These are phyloP conservation scores for Iris pallida DNA, from an alignment of 116 monocot genomes.

Conservation along the genomic window DNA sequence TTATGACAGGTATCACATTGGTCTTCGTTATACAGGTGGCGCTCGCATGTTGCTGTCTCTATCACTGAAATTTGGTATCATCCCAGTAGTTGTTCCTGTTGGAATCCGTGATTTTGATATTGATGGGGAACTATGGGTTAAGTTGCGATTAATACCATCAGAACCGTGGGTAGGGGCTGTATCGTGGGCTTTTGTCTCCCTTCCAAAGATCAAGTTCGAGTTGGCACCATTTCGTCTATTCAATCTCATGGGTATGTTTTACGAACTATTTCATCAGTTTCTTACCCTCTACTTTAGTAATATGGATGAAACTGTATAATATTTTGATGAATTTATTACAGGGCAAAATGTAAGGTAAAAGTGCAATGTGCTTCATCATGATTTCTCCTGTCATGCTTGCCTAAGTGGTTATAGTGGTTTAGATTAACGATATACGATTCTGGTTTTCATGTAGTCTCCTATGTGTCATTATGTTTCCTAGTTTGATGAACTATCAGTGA, in stretches of 20 bases:
- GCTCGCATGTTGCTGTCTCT: slow-evolving; percentile 67
- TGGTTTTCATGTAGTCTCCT: too few relatives aligned
- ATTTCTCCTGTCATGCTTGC: too few relatives aligned
- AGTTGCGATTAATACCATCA: slow-evolving; percentile 65
- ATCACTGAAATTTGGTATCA: slow-evolving; percentile 68
- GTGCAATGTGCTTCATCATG: too few relatives aligned
- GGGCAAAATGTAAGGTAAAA: too few relatives aligned
- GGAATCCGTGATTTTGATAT: slow-evolving; percentile 81
- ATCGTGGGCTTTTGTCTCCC: slow-evolving; percentile 87
- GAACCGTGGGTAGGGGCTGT: slow-evolving; percentile 92
- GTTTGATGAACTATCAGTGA: too few relatives aligned
- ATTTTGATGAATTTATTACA: too few relatives aligned
- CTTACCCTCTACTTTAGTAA: too few relatives aligned
- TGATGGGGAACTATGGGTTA: slow-evolving; percentile 91
- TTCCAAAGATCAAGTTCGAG: slow-evolving; percentile 86
- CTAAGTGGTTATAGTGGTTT: too few relatives aligned
- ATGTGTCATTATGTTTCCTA: too few relatives aligned
- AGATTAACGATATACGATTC: too few relatives aligned
- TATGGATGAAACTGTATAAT: too few relatives aligned
- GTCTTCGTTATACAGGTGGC: slow-evolving; percentile 76
- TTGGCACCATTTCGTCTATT: slow-evolving; percentile 73
- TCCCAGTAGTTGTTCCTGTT: slow-evolving; percentile 67
- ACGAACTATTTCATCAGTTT: not conserved
- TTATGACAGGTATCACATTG: slow-evolving; percentile 67
- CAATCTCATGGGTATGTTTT: slow-evolving; percentile 73